phyloP scores from a whole-genome alignment of 225 moss, liverwort and hornwort species.

The Marchantia paleacea region DNA sequence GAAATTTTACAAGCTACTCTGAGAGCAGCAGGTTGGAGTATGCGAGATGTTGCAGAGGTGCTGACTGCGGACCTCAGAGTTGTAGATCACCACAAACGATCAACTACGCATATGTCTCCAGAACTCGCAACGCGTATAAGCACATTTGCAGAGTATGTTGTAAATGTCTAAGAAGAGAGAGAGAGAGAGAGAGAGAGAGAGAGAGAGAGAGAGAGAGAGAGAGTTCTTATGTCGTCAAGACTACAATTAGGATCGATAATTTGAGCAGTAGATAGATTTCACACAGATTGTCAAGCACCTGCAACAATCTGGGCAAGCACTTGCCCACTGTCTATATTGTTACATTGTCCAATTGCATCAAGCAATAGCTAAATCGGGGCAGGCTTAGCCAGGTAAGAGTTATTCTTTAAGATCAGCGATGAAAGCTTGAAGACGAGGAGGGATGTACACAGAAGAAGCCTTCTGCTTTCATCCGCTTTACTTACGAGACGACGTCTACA shows the following conservation, averaged over 20 bases:
- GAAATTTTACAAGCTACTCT: constrained; percentile 67
- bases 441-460: not conserved
- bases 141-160: constrained; percentile 52
- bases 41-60: constrained; percentile 79
- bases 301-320: constrained; percentile 14
- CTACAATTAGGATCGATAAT: constrained; percentile 13
- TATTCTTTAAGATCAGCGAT: constrained; percentile 1
- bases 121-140: constrained; percentile 38
- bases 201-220: not conserved
- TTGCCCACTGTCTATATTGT: constrained; percentile 33
- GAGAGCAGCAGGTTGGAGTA: constrained; percentile 89
- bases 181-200: too few relatives aligned
- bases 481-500: not conserved
- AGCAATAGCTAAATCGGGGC: constrained; percentile 13
- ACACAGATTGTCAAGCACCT: constrained; percentile 12
- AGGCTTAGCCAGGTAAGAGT: constrained; percentile 10
- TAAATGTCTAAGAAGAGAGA: constrained; percentile 24
- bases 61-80: constrained; percentile 55
- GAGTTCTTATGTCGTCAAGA: not conserved
- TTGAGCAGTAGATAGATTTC: constrained; percentile 18
- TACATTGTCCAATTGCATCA: constrained; percentile 17
- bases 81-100: constrained; percentile 26
- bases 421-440: constrained; percentile 8
- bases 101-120: constrained; percentile 34
- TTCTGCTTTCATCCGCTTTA: not conserved